Conservation (phyloP, 768 basidiomycete species). For the Ephemerocybe angulata region DNA sequence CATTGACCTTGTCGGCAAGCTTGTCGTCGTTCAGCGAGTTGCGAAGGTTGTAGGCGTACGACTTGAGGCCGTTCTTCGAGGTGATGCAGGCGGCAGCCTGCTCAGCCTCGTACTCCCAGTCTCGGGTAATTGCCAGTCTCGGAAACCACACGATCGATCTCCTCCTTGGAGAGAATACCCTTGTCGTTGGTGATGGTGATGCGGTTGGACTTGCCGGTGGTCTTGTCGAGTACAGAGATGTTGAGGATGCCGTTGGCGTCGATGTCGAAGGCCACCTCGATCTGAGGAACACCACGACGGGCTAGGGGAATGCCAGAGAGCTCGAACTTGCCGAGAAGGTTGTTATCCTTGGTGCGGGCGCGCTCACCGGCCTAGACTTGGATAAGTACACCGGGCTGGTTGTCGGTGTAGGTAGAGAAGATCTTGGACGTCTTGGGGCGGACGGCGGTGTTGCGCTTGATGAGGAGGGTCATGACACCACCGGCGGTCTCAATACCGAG, state of each 20-base stretch:
- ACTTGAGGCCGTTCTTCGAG: no score
- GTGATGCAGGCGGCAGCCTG: no score
- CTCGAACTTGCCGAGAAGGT: constrained; percentile 97
- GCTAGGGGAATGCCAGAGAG: constrained; percentile 95
- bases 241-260: constrained; percentile 96
- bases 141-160: no score
- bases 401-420: constrained; percentile 99
- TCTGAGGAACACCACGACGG: constrained; percentile 95
- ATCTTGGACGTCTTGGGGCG: constrained; percentile 98
- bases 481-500: no score
- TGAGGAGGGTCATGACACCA: no score
- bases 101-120: no score
- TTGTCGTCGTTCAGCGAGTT: no score
- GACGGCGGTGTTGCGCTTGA: no score
- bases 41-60: no score
- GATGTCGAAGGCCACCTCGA: constrained; percentile 98
- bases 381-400: constrained; percentile 97
- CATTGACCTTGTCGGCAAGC: no score
- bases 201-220: constrained; percentile 91
- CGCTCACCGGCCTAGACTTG: constrained; percentile 98
- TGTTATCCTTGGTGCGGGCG: constrained; percentile 98
- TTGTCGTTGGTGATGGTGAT: constrained; percentile 96
- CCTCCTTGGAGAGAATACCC: no score
- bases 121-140: no score
- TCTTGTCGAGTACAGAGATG: constrained; percentile 93